Percentiles rank a stretch among this genome's conserved stretches.
Conservation (phyloP, 1,139 yeast species). For the Hemisphaericaspora xylanilytica region DNA sequence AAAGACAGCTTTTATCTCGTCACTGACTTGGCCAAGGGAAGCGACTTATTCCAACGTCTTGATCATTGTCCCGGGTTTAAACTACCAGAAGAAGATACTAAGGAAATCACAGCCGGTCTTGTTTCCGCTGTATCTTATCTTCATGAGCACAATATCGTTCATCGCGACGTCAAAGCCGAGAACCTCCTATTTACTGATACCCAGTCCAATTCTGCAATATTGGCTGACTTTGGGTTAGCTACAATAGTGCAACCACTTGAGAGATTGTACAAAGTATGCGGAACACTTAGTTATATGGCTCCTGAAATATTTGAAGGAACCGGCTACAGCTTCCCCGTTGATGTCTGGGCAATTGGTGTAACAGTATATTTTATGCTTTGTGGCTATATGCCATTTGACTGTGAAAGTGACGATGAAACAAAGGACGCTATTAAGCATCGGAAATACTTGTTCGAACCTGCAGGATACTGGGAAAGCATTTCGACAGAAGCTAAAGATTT, state of each 20-base stretch:
- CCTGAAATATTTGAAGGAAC: constrained; percentile 56
- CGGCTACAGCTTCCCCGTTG: constrained; percentile 62
- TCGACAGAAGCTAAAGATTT: constrained; percentile 58
- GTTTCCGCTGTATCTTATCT: constrained; percentile 31
- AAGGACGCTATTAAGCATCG: constrained; percentile 56
- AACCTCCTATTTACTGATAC: constrained; percentile 31
- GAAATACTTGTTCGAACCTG: constrained; percentile 61
- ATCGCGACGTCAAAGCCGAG: constrained; percentile 44
- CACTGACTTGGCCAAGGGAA: constrained; percentile 67
- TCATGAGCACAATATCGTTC: constrained; percentile 35
- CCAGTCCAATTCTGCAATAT: constrained; percentile 37
- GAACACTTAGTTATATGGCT: constrained; percentile 76
- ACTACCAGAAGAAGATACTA: constrained; percentile 49
- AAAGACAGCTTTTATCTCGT: constrained; percentile 55
- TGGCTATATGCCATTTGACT: constrained; percentile 79
- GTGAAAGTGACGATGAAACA: constrained; percentile 71
- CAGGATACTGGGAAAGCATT: constrained; percentile 57
- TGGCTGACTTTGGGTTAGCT: constrained; percentile 76
- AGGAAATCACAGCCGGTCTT: constrained; percentile 32
- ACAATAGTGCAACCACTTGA: constrained; percentile 27
- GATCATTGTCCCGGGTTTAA: constrained; percentile 9
- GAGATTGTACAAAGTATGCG: constrained; percentile 38
- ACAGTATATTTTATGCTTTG: constrained; percentile 67
- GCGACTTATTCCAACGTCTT: constrained; percentile 60
- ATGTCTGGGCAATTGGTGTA: constrained; percentile 79